Evolutionary conservation across 352 stramenopile species (phyloP).

Genomic region (Pilasporangium apinafurcum): DNA sequence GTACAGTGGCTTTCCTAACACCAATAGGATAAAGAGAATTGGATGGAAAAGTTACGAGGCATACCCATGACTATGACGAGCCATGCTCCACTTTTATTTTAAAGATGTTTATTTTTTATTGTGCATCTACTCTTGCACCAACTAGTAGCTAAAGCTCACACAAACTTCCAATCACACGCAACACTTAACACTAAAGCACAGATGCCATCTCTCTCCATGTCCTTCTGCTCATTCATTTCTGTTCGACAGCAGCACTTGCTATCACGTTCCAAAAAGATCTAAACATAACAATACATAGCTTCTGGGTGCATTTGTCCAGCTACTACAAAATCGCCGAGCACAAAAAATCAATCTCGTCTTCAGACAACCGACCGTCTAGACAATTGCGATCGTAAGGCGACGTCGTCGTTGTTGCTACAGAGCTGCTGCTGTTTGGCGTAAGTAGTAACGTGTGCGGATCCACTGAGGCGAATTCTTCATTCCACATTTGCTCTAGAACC

Average conservation of each 20-base stretch:
- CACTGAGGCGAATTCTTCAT: constrained; percentile 13
- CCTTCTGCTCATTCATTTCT: too few relatives aligned
- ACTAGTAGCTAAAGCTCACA: too few relatives aligned
- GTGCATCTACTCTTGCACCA: too few relatives aligned
- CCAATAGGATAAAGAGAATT: too few relatives aligned
- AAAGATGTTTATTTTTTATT: too few relatives aligned
- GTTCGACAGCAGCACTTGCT: constrained; percentile 49
- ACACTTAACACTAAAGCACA: neutral
- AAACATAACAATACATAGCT: constrained; percentile 6
- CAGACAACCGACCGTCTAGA: constrained; percentile 50
- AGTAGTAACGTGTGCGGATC: constrained; percentile 3
- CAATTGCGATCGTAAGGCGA: constrained; percentile 4
- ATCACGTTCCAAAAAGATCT: constrained; percentile 8
- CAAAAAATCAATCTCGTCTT: constrained; percentile 84
- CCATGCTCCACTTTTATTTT: too few relatives aligned
- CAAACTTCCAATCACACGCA: too few relatives aligned
- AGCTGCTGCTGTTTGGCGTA: neutral
- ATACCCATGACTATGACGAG: too few relatives aligned
- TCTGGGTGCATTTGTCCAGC: neutral
- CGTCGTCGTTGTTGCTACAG: neutral
- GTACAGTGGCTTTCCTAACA: too few relatives aligned
- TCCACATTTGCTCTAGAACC: constrained; percentile 52
- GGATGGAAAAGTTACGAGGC: too few relatives aligned
- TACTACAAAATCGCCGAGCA: constrained; percentile 79
- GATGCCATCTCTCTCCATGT: too few relatives aligned